Evolutionary conservation across 495 filamentous ascomycete genomes (phyloP).

Genomic region (Lasiosphaeria hispida): DNA sequence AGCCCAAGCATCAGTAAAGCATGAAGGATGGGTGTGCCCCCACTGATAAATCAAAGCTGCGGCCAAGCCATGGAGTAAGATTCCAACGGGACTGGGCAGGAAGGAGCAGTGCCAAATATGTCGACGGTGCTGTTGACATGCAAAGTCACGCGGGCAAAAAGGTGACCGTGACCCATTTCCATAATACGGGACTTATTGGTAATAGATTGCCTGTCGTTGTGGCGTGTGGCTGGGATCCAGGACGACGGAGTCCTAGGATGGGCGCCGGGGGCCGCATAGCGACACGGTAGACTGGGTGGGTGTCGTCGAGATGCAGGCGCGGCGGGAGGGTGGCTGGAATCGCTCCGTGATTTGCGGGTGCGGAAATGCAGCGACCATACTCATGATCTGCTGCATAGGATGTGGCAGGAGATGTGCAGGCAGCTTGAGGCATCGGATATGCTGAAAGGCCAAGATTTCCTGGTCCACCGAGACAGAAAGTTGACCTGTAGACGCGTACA

Average conservation of each 20-base stretch:
- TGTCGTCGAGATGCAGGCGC: slow-evolving; percentile 16
- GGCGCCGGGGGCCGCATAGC: slow-evolving; percentile 9
- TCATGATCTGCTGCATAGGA: slow-evolving; percentile 5
- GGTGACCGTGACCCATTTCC: slow-evolving; percentile 11
- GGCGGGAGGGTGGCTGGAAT: slow-evolving; percentile 13
- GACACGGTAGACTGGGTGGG: slow-evolving; percentile 13
- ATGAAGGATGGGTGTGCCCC: no score
- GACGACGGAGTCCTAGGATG: slow-evolving; percentile 1
- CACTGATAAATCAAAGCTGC: neutral
- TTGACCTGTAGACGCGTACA: neutral
- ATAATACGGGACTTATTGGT: slow-evolving; percentile 17
- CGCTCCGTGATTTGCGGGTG: slow-evolving; percentile 17
- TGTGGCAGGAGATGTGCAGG: slow-evolving; percentile 7
- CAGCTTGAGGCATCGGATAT: slow-evolving; percentile 5
- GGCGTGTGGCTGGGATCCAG: slow-evolving; percentile 14
- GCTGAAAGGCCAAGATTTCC: neutral
- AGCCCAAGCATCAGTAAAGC: no score
- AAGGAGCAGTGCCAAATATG: neutral
- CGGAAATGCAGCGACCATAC: slow-evolving; percentile 14
- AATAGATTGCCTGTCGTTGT: slow-evolving; percentile 14
- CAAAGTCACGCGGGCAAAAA: slow-evolving; percentile 19
- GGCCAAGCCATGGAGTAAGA: neutral
- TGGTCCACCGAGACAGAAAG: neutral
- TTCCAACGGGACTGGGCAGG: neutral
- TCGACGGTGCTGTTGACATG: neutral